Percentiles rank a stretch among this genome's conserved stretches.
These are phyloP conservation scores for Pleurotus eryngii DNA, from an alignment of 768 basidiomycete species.

Conservation along the genomic window DNA sequence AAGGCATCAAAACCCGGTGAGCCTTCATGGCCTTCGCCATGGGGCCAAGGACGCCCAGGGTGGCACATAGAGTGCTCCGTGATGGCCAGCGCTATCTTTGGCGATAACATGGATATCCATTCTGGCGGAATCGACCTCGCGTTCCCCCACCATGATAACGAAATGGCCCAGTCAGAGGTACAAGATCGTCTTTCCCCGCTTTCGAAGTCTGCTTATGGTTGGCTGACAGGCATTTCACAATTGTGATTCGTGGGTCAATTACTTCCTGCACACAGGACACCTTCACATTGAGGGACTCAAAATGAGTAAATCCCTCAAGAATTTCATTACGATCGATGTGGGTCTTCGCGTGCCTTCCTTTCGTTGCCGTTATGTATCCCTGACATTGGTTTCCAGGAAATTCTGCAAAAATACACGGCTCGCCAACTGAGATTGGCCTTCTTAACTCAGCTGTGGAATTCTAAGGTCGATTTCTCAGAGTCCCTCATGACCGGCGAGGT, in stretches of 20 bases:
- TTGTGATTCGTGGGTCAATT: slow-evolving; percentile 94
- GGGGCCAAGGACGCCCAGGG: slow-evolving; percentile 94
- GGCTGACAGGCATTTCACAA: slow-evolving; percentile 81
- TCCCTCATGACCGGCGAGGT: slow-evolving; percentile 88
- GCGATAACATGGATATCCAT: slow-evolving; percentile 94
- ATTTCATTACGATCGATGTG: slow-evolving; percentile 96
- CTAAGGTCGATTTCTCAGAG: slow-evolving; percentile 93
- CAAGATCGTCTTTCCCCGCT: slow-evolving; percentile 13
- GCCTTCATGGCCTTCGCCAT: slow-evolving; percentile 93
- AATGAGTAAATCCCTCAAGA: slow-evolving; percentile 99
- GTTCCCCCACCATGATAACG: slow-evolving; percentile 99
- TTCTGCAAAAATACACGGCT: slow-evolving; percentile 75
- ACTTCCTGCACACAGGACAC: slow-evolving; percentile 98
- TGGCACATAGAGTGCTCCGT: slow-evolving; percentile 99
- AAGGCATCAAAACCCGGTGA: slow-evolving; percentile 96
- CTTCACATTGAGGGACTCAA: slow-evolving; percentile 97
- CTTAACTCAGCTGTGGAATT: slow-evolving; percentile 87
- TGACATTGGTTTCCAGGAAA: slow-evolving; percentile 54
- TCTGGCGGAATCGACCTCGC: slow-evolving; percentile 95
- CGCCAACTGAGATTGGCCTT: slow-evolving; percentile 91
- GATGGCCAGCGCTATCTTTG: slow-evolving; percentile 91
- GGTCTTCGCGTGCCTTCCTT: slow-evolving; percentile 21
- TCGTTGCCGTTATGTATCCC: slow-evolving; percentile 4
- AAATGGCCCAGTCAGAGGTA: slow-evolving; percentile 96
- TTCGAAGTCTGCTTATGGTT: slow-evolving; percentile 1